phyloP scores from a whole-genome alignment of 2,329 filamentous ascomycete genomes.

The Pestalotiopsis sp. region DNA sequence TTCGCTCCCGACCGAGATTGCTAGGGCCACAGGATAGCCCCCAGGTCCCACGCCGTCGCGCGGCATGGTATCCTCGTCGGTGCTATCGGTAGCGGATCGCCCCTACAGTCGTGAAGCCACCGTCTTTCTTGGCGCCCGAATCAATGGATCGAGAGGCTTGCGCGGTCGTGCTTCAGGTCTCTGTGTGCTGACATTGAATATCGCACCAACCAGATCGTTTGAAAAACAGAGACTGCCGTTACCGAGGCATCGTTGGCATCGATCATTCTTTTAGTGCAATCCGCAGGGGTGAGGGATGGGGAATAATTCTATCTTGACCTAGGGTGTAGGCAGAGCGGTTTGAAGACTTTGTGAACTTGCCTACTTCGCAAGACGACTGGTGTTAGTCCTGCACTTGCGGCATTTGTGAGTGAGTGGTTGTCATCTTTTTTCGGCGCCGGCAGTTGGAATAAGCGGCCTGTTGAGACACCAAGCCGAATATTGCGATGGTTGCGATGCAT shows the following conservation, averaged over 20 bases:
- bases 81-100: conserved; percentile 9
- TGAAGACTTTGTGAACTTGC: too few relatives aligned
- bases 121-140: conserved; percentile 11
- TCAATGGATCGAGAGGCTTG: conserved; percentile 9
- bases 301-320: not conserved
- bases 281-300: not conserved
- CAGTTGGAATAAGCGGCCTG: not conserved
- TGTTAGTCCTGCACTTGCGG: not conserved
- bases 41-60: not conserved
- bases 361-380: not conserved
- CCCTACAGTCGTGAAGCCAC: conserved; percentile 14
- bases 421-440: not conserved
- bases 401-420: not conserved
- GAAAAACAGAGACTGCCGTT: not conserved
- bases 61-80: conserved; percentile 9
- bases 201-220: conserved; percentile 13
- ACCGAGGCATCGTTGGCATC: not conserved
- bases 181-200: not conserved
- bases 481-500: conserved; percentile 3
- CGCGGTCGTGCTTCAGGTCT: conserved; percentile 14
- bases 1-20: conserved; percentile 10
- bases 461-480: not conserved
- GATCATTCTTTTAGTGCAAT: not conserved
- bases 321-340: not conserved
- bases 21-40: not conserved